phyloP scores from a whole-genome alignment of 2,329 filamentous ascomycete species.

The Microdochium nivale region DNA sequence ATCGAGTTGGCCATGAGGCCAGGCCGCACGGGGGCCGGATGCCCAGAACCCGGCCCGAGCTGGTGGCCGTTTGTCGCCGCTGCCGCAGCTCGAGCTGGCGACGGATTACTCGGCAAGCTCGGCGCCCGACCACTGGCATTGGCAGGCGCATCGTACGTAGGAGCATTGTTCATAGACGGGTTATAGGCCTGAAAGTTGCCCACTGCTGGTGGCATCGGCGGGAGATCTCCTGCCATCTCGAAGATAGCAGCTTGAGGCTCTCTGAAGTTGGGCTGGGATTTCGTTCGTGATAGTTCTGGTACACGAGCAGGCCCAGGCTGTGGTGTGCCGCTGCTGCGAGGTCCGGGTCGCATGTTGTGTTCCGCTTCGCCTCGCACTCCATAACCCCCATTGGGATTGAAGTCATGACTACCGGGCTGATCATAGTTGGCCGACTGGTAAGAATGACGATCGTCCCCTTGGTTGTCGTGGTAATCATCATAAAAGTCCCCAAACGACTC shows the following conservation, averaged over 20 bases:
- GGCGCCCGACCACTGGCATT: conserved; percentile 2
- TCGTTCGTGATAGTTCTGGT: conserved; percentile 48
- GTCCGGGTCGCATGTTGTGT: conserved; percentile 31
- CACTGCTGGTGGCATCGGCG: conserved; percentile 35
- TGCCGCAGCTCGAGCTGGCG: conserved; percentile 15
- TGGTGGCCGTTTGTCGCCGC: conserved; percentile 15
- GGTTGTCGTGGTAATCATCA: conserved; percentile 42
- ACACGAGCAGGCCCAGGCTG: conserved; percentile 41
- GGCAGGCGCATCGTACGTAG: neutral
- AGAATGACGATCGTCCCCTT: conserved; percentile 7
- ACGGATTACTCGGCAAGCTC: conserved; percentile 17
- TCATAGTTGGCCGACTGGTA: conserved; percentile 10
- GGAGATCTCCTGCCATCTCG: conserved; percentile 60
- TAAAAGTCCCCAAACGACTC: conserved; percentile 43
- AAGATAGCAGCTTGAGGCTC: conserved; percentile 61
- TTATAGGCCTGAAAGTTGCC: conserved; percentile 23
- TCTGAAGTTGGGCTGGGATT: conserved; percentile 59
- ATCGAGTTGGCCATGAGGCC: conserved; percentile 53
- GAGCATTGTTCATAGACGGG: conserved; percentile 7
- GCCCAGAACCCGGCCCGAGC: conserved; percentile 33
- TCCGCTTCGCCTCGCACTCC: conserved; percentile 25
- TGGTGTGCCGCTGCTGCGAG: conserved; percentile 21
- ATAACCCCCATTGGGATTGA: conserved; percentile 3
- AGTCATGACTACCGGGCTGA: conserved; percentile 12
- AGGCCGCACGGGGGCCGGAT: conserved; percentile 54